Base-by-base conservation (phyloP, 192 early-diverging fungal genomes). In the Gaertneriomyces sp. region DNA sequence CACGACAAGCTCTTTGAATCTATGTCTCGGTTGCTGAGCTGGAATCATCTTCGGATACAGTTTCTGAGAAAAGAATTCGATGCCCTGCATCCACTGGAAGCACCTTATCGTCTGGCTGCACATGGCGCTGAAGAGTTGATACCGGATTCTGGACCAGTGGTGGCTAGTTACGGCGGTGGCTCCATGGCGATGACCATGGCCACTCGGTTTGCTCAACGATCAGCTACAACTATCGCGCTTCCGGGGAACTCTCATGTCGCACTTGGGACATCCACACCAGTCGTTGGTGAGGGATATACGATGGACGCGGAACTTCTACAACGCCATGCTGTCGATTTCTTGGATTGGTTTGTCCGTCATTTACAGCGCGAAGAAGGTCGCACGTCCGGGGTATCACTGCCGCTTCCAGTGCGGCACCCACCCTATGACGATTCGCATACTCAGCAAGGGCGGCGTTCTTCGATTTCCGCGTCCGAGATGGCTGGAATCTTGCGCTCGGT, bases 41-140 rank as follows among this genome's bases (percentile, higher is more conserved):
- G 77, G 77, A 76, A 74, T 47, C 79, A 84, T 49, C 70, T 84
- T 16, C 68, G 72, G 4, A 69, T 73, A 40, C 81, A 83, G 64
- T 83, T 74, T 65, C 42, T 71, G 46, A 49, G 65, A 49, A 57
- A 71, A 41, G 62, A 71, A 38, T 51, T 68, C 39, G 45, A 42
- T 12, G 19, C 45, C 10, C 44, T 68, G 40, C 55, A 68, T 38
- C 52, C 53, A 19, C 19, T 46, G n/a, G 64, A 55, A 8, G 14
- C 40, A 39, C 42, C 55, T 10, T 42, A 44, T 17, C 17, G 58
- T 25, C 42, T 57, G 6, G 16, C 38, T 7, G 43, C 58, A 40
- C 53, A 55, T 25, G 53, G 55, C 16, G 43, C 64, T 12, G 25
- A 41, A 42, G 42, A 55, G 0, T 7, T 5, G 33, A 12, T 11